Conservation (phyloP, 441 rosid genomes). For the Erodium trifolium region DNA sequence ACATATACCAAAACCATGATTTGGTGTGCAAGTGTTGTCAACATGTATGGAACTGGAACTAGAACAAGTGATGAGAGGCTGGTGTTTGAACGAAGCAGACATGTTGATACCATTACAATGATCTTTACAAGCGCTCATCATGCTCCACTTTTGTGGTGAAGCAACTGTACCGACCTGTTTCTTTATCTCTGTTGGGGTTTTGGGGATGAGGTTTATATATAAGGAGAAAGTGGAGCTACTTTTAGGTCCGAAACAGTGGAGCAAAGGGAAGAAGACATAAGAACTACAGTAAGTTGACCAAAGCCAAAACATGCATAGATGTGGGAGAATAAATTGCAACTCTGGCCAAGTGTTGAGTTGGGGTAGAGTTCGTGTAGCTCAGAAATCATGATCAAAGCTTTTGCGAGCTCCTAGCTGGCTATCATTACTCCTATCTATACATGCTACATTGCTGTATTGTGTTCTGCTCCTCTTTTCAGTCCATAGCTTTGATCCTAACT, state of each 20-base stretch:
- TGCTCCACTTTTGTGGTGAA: neutral
- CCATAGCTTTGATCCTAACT: slow-evolving; percentile 3
- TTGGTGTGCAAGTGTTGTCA: neutral
- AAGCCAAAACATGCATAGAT: slow-evolving; percentile 3
- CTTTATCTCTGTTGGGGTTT: neutral
- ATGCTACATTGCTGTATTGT: slow-evolving; percentile 5
- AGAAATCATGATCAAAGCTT: slow-evolving; percentile 7
- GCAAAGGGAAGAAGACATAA: slow-evolving; percentile 7
- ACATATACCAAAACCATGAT: neutral
- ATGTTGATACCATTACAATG: slow-evolving; percentile 6
- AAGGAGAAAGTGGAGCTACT: slow-evolving; percentile 1
- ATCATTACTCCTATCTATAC: neutral
- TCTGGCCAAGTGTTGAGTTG: too few species aligned
- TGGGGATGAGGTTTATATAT: neutral
- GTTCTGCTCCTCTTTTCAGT: slow-evolving; percentile 1
- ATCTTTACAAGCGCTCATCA: slow-evolving; percentile 4
- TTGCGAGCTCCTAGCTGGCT: slow-evolving; percentile 4
- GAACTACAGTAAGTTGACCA: slow-evolving; percentile 9
- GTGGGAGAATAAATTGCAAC: neutral
- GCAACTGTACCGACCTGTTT: neutral
- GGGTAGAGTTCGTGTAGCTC: neutral
- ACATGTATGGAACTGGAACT: neutral
- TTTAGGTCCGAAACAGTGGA: slow-evolving; percentile 6
- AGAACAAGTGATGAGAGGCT: slow-evolving; percentile 1
- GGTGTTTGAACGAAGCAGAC: slow-evolving; percentile 7